These are phyloP conservation scores for Annulohypoxylon stygium DNA, from an alignment of 495 filamentous ascomycete genomes.

Conservation along the genomic window DNA sequence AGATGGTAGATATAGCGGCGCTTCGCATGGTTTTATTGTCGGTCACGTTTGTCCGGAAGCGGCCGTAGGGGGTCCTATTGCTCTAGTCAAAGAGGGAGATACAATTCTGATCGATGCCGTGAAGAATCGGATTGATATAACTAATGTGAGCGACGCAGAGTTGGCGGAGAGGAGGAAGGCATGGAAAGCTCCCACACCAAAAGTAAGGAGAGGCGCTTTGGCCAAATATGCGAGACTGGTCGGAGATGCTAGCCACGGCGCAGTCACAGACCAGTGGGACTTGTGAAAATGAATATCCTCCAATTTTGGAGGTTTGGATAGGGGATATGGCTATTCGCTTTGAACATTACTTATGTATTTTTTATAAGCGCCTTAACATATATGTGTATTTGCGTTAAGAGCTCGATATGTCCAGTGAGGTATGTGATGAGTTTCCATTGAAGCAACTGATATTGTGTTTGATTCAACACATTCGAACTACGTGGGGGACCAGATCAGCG, in stretches of 20 bases:
- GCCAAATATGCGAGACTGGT: slow-evolving; percentile 86
- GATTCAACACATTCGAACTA: neutral
- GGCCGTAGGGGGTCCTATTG: slow-evolving; percentile 83
- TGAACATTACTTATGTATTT: neutral
- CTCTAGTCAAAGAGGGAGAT: slow-evolving; percentile 84
- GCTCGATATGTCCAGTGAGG: neutral
- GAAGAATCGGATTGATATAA: slow-evolving; percentile 77
- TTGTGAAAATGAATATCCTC: slow-evolving; percentile 7
- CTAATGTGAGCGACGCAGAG: slow-evolving; percentile 75
- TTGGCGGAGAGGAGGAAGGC: slow-evolving; percentile 71
- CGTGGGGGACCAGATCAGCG: neutral
- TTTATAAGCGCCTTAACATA: neutral
- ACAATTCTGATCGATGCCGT: slow-evolving; percentile 88
- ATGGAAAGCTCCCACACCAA: slow-evolving; percentile 80
- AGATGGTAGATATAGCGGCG: slow-evolving; percentile 91
- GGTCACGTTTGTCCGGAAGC: slow-evolving; percentile 95
- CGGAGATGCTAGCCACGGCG: slow-evolving; percentile 67
- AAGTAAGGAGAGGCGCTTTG: slow-evolving; percentile 86
- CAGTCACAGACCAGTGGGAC: slow-evolving; percentile 64
- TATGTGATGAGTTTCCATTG: neutral
- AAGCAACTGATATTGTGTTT: neutral
- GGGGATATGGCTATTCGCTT: neutral
- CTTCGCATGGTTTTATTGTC: slow-evolving; percentile 92
- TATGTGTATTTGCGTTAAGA: neutral
- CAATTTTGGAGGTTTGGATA: neutral